Percentiles rank a stretch among this genome's conserved stretches.
These are phyloP conservation scores for Pelargonium australe DNA, from an alignment of 441 rosid species.

Conservation along the genomic window DNA sequence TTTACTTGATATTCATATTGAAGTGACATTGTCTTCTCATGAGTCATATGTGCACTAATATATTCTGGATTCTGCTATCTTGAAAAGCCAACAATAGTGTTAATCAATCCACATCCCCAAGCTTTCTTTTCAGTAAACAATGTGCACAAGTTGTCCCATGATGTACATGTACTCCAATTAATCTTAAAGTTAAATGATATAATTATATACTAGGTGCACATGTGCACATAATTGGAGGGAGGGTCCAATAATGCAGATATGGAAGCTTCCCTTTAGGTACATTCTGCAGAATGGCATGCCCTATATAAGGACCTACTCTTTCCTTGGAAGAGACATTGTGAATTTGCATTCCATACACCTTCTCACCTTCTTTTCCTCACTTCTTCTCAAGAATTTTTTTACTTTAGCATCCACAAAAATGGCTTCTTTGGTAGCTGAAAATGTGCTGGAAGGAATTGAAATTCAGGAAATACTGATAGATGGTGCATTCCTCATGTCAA, in stretches of 20 bases:
- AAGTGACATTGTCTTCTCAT: not conserved
- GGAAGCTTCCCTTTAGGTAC: constrained; percentile 1
- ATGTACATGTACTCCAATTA: too few species aligned
- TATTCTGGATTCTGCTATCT: constrained; percentile 1
- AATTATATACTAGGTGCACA: constrained; percentile 1
- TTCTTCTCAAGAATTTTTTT: not conserved
- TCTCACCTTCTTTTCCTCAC: not conserved
- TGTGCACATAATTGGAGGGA: not conserved
- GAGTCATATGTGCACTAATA: constrained; percentile 6
- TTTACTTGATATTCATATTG: not conserved
- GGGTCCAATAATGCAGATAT: too few species aligned
- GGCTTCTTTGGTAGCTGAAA: constrained; percentile 7
- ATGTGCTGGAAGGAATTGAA: not conserved
- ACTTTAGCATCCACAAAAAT: not conserved
- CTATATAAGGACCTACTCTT: constrained; percentile 6
- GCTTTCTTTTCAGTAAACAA: not conserved
- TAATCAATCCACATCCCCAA: too few species aligned
- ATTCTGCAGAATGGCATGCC: not conserved
- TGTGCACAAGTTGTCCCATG: not conserved
- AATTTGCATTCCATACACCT: not conserved
- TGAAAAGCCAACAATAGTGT: too few species aligned
- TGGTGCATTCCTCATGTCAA: constrained; percentile 5
- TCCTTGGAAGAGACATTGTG: not conserved
- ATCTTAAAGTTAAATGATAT: not conserved
- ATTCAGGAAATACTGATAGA: not conserved